Percentiles rank a stretch among this genome's conserved stretches.
These are phyloP conservation scores for Leptodontidium sp. DNA, from an alignment of 2,329 filamentous ascomycete species.

Conservation along the genomic window DNA sequence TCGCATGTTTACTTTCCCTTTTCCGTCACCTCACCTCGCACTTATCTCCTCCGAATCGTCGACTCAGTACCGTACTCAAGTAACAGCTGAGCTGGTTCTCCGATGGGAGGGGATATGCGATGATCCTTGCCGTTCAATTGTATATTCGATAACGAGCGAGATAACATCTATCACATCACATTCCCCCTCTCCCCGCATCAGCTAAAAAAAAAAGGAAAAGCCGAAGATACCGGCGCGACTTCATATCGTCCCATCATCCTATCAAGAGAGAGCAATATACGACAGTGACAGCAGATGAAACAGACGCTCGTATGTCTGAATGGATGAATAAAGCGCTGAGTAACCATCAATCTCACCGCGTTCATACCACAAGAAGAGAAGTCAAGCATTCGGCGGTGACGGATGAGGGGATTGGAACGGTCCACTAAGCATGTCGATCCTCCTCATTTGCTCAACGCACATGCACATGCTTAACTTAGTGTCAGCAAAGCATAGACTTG, in stretches of 20 bases:
- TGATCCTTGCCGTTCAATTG: constrained; percentile 1
- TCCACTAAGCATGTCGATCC: constrained; percentile 17
- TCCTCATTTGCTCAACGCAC: constrained; percentile 23
- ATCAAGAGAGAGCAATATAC: background rate
- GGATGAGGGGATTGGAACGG: constrained; percentile 10
- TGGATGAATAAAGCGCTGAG: constrained; percentile 1
- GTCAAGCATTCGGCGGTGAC: constrained; percentile 19
- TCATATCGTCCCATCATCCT: background rate
- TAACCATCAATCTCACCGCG: constrained; percentile 25
- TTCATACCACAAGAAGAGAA: background rate
- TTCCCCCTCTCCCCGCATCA: constrained; percentile 19
- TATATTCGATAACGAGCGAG: constrained; percentile 3
- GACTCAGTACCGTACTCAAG: background rate
- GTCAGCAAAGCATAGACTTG: background rate
- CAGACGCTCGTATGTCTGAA: background rate
- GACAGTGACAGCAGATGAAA: constrained; percentile 16
- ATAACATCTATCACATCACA: background rate
- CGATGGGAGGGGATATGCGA: background rate
- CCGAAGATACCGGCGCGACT: constrained; percentile 26
- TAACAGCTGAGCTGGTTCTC: background rate
- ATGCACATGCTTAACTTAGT: background rate
- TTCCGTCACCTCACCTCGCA: background rate
- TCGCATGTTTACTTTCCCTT: constrained; percentile 25
- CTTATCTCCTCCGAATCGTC: background rate
- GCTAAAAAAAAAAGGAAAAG: background rate